Conservation (phyloP, 2,329 filamentous ascomycete species). For the Hypoxylon sp. region DNA sequence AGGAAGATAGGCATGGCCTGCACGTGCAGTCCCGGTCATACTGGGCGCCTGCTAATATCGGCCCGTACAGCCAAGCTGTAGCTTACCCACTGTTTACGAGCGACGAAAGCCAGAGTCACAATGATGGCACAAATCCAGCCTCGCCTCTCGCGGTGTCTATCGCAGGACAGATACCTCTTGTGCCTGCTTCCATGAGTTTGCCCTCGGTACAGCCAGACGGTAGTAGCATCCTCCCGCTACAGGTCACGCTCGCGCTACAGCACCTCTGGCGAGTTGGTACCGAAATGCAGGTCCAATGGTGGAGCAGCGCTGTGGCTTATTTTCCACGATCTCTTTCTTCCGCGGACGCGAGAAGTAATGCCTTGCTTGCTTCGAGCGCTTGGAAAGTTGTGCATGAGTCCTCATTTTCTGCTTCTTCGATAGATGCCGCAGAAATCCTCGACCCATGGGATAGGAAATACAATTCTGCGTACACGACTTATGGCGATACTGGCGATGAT, state of each 20-base stretch:
- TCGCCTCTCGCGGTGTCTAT: slow-evolving; percentile 67
- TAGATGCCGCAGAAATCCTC: slow-evolving; percentile 64
- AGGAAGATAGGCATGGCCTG: slow-evolving; percentile 65
- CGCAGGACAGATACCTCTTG: slow-evolving; percentile 91
- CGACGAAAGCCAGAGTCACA: slow-evolving; percentile 41
- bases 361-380: slow-evolving; percentile 58
- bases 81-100: slow-evolving; percentile 59
- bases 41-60: slow-evolving; percentile 98
- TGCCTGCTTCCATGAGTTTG: slow-evolving; percentile 82
- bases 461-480: slow-evolving; percentile 63
- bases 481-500: slow-evolving; percentile 49
- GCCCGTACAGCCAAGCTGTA: slow-evolving; percentile 94
- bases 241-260: slow-evolving; percentile 82
- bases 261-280: slow-evolving; percentile 88
- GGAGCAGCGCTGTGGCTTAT: slow-evolving; percentile 82
- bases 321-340: slow-evolving; percentile 62
- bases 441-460: slow-evolving; percentile 79
- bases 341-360: slow-evolving; percentile 50
- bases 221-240: slow-evolving; percentile 60
- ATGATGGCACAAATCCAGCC: slow-evolving; percentile 26
- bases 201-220: slow-evolving; percentile 55
- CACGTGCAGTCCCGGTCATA: slow-evolving; percentile 96
- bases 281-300: slow-evolving; percentile 79
- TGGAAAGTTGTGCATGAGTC: slow-evolving; percentile 64
- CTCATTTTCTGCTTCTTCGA: slow-evolving; percentile 55